Evolutionary conservation across 2,329 filamentous ascomycete genomes (phyloP).

Genomic region (Hypoxylon sp.): DNA sequence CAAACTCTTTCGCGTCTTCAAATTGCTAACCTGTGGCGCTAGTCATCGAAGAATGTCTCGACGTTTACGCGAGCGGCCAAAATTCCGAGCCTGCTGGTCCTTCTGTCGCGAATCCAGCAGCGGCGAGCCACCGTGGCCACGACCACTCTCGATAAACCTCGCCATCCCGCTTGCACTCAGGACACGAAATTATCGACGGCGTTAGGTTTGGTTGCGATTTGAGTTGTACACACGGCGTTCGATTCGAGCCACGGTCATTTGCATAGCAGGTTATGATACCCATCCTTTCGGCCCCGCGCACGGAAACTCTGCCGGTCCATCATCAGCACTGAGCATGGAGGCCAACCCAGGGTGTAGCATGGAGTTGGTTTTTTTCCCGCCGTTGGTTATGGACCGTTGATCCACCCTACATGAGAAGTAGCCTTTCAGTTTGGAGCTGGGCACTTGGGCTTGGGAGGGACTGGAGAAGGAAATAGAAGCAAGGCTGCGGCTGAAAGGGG

Average conservation of each 20-base stretch:
- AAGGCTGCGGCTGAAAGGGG: slow-evolving; percentile 8
- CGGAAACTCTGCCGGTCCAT: slow-evolving; percentile 19
- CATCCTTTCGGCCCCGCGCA: slow-evolving; percentile 26
- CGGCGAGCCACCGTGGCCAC: slow-evolving; percentile 34
- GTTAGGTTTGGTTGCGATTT: slow-evolving; percentile 36
- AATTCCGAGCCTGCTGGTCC: slow-evolving; percentile 46
- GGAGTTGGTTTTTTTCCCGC: slow-evolving; percentile 11
- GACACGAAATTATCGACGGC: slow-evolving; percentile 10
- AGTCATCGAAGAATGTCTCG: slow-evolving; percentile 51
- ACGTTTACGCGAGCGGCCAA: slow-evolving; percentile 54
- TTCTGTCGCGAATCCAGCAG: slow-evolving; percentile 34
- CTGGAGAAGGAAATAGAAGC: slow-evolving; percentile 7
- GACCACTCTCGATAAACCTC: slow-evolving; percentile 30
- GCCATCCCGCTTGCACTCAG: neutral
- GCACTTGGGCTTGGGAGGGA: neutral
- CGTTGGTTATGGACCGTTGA: slow-evolving; percentile 7
- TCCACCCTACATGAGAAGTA: slow-evolving; percentile 9
- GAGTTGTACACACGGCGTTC: slow-evolving; percentile 40
- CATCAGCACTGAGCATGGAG: slow-evolving; percentile 22
- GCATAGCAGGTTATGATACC: slow-evolving; percentile 37
- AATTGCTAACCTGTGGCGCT: slow-evolving; percentile 21
- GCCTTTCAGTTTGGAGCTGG: slow-evolving; percentile 15
- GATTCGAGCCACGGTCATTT: slow-evolving; percentile 34
- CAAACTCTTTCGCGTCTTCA: neutral
- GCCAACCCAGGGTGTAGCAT: slow-evolving; percentile 25